phyloP scores from a whole-genome alignment of 257 asterid genomes.

The Penstemon newberryi region DNA sequence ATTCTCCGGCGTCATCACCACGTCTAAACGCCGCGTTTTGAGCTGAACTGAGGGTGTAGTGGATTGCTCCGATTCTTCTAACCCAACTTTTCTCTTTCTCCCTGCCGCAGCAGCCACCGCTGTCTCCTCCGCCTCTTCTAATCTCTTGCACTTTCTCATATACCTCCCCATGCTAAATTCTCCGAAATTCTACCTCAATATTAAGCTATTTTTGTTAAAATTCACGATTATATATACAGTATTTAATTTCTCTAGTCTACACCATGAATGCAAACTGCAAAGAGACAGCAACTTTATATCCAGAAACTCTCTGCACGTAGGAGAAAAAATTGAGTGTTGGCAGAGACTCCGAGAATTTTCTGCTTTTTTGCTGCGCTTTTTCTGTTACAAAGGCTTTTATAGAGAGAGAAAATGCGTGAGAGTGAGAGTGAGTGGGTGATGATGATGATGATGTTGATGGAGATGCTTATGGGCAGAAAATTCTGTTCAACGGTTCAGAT shows the following conservation, averaged over 20 bases:
- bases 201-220: background rate
- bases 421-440: constrained; percentile 35
- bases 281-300: background rate
- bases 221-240: background rate
- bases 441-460: constrained; percentile 40
- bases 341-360: constrained; percentile 35
- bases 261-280: constrained; percentile 8
- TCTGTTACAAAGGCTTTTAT: constrained; percentile 31
- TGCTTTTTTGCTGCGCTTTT: constrained; percentile 34
- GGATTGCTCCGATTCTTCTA: constrained; percentile 34
- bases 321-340: constrained; percentile 32
- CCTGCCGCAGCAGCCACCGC: constrained; percentile 20
- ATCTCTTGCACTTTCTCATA: constrained; percentile 33
- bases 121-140: constrained; percentile 33
- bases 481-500: constrained; percentile 37
- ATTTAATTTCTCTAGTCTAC: background rate
- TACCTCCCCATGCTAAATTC: constrained; percentile 21
- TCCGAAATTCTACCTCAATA: background rate
- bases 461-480: constrained; percentile 40
- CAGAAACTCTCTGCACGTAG: constrained; percentile 21
- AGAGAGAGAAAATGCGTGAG: constrained; percentile 31
- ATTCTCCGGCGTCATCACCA: constrained; percentile 25
- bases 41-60: constrained; percentile 36
- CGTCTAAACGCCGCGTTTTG: constrained; percentile 39
- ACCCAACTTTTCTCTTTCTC: constrained; percentile 48